Conservation (phyloP, 1,284 basidiomycete genomes). For the Tilletia horrida region DNA sequence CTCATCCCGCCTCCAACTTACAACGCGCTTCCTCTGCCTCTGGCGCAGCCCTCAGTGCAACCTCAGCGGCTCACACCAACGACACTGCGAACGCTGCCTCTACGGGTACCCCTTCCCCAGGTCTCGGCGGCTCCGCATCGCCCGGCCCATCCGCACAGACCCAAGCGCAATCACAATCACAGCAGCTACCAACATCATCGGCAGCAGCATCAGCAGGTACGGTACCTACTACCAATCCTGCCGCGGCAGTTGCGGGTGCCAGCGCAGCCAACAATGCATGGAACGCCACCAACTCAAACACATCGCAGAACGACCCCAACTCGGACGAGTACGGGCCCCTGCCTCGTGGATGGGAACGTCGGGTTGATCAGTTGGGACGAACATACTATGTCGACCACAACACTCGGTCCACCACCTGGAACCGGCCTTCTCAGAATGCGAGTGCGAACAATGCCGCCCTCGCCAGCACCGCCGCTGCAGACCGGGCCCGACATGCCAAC, state of each 20-base stretch:
- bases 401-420: slow-evolving; percentile 91
- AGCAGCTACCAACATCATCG: slow-evolving; percentile 19
- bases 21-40: background rate
- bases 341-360: slow-evolving; percentile 87
- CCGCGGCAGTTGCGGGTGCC: background rate
- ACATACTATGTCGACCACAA: slow-evolving; percentile 80
- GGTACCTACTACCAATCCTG: background rate
- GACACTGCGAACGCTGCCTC: no score
- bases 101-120: background rate
- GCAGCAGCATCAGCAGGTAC: slow-evolving; percentile 23
- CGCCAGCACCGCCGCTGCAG: slow-evolving; percentile 42
- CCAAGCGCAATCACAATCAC: slow-evolving; percentile 19
- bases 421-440: slow-evolving; percentile 55
- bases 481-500: slow-evolving; percentile 50
- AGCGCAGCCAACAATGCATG: slow-evolving; percentile 3
- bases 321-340: slow-evolving; percentile 57
- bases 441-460: slow-evolving; percentile 42
- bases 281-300: slow-evolving; percentile 12
- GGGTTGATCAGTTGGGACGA: slow-evolving; percentile 79
- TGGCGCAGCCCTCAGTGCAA: background rate
- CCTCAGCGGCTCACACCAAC: no score
- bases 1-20: slow-evolving; percentile 1
- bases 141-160: background rate
- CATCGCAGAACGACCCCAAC: slow-evolving; percentile 28
- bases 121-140: background rate